A percentile compares a stretch with the other conserved stretches of the same genome.
Conservation (phyloP, 2,329 filamentous ascomycete genomes). For the Alternaria solani region DNA sequence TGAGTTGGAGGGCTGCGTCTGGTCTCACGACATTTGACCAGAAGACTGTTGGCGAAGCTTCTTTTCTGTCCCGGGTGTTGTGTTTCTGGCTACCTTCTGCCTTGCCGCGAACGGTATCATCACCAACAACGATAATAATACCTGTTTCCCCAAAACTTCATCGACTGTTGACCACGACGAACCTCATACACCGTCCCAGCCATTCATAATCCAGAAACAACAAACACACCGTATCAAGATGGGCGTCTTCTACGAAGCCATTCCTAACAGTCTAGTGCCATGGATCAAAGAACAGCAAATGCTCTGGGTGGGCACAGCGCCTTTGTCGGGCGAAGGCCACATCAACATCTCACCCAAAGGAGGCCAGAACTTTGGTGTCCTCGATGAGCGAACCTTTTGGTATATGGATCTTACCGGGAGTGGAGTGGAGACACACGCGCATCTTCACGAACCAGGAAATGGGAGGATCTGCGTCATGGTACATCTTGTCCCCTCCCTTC, state of each 20-base stretch:
- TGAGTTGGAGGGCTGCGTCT: background rate
- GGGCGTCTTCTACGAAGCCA: constrained; percentile 56
- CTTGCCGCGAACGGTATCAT: too few relatives aligned
- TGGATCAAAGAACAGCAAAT: constrained; percentile 57
- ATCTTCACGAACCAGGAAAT: constrained; percentile 54
- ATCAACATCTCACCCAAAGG: constrained; percentile 59
- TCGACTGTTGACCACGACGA: background rate
- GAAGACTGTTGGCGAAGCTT: background rate
- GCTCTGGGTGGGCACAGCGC: constrained; percentile 55
- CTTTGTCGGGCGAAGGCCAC: constrained; percentile 52
- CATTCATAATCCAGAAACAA: background rate
- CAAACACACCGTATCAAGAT: constrained; percentile 32
- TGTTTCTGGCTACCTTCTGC: background rate
- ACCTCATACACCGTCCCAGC: too few relatives aligned
- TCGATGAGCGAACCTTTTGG: constrained; percentile 47
- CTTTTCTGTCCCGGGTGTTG: background rate
- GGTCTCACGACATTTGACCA: background rate
- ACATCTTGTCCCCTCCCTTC: background rate
- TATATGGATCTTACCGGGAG: constrained; percentile 56
- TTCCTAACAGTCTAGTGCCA: constrained; percentile 48
- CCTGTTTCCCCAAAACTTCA: too few relatives aligned
- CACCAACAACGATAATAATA: background rate
- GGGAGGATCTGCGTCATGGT: constrained; percentile 52
- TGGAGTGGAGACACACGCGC: constrained; percentile 55
- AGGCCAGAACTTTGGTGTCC: constrained; percentile 51